Evolutionary conservation across 108 stramenopile species (phyloP).

Genomic region (Asterionellopsis glacialis): DNA sequence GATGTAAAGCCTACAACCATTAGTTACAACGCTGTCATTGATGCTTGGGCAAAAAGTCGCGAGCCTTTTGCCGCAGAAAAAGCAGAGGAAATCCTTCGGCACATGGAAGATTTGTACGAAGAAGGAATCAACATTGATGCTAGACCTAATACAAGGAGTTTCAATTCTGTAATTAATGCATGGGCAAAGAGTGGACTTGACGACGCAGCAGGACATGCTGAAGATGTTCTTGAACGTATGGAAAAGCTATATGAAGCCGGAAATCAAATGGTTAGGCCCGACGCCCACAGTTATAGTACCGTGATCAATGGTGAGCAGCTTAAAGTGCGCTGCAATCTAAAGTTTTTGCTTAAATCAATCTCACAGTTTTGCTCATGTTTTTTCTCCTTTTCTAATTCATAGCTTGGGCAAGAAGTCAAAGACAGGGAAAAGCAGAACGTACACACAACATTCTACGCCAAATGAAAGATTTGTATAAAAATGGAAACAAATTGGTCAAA

Average conservation of each 20-base stretch:
- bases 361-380: neutral
- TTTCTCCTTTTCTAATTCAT: neutral
- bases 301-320: conserved; percentile 54
- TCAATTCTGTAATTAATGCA: conserved; percentile 52
- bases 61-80: conserved; percentile 21
- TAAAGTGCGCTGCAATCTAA: neutral
- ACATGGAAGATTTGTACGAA: conserved; percentile 46
- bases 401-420: conserved; percentile 40
- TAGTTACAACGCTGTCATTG: conserved; percentile 53
- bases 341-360: neutral
- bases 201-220: conserved; percentile 45
- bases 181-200: conserved; percentile 54
- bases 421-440: conserved; percentile 54
- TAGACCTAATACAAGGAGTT: conserved; percentile 47
- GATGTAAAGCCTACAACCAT: conserved; percentile 57
- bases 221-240: conserved; percentile 54
- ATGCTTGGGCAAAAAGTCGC: conserved; percentile 32
- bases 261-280: conserved; percentile 45
- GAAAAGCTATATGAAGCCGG: conserved; percentile 33
- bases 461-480: conserved; percentile 53
- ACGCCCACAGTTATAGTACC: conserved; percentile 57
- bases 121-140: conserved; percentile 35
- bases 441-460: conserved; percentile 49
- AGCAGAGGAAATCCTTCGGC: conserved; percentile 43
- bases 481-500: conserved; percentile 31